A percentile compares a stretch with the other conserved stretches of the same genome.
These are phyloP conservation scores for Ogataea nakhonphanomensis DNA, from an alignment of 805 yeast genomes.

Conservation along the genomic window DNA sequence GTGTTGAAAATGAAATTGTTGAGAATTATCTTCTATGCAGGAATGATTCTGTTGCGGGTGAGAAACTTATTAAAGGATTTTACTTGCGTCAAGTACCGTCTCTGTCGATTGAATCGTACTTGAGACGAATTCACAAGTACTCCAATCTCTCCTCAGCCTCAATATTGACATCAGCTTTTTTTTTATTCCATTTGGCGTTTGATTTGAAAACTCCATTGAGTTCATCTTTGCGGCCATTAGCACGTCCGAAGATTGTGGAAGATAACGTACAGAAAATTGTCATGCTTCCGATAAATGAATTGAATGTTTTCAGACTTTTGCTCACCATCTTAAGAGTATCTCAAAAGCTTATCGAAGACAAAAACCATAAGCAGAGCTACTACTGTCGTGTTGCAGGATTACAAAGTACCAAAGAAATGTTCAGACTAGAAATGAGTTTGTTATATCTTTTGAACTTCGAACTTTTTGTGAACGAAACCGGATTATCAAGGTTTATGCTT, in stretches of 20 bases:
- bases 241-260: constrained; percentile 6
- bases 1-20: background rate
- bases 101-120: constrained; percentile 25
- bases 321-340: constrained; percentile 39
- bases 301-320: constrained; percentile 39
- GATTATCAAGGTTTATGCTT: constrained; percentile 33
- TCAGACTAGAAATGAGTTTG: constrained; percentile 38
- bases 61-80: constrained; percentile 25
- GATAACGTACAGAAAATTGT: constrained; percentile 5
- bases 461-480: constrained; percentile 36
- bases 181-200: constrained; percentile 30
- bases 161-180: constrained; percentile 31
- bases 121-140: constrained; percentile 32
- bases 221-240: constrained; percentile 11
- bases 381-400: constrained; percentile 46
- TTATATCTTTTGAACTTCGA: constrained; percentile 42
- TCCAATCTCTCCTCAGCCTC: constrained; percentile 31
- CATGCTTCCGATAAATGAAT: constrained; percentile 32
- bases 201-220: constrained; percentile 22
- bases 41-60: constrained; percentile 1
- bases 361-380: constrained; percentile 39
- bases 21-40: background rate
- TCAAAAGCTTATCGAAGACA: constrained; percentile 42
- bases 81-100: constrained; percentile 33
- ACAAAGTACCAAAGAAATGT: constrained; percentile 37